phyloP scores from a whole-genome alignment of 1,284 basidiomycete species.

The Phaffia rhodozyma region DNA sequence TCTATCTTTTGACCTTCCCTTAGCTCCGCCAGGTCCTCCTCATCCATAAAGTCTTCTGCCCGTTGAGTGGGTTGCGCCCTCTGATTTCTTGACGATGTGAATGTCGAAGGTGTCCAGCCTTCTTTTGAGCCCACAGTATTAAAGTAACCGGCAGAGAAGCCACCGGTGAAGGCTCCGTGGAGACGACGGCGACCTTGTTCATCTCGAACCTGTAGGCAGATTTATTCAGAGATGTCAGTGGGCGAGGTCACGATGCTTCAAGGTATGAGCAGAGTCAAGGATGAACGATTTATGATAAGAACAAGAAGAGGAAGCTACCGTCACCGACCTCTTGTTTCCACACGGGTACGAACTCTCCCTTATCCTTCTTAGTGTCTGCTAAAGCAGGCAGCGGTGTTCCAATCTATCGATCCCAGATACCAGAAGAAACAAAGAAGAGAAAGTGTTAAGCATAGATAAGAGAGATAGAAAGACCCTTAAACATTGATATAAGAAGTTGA shows the following conservation, averaged over 20 bases:
- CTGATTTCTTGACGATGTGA: slow-evolving; percentile 69
- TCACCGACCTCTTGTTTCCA: slow-evolving; percentile 86
- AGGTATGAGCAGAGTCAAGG: slow-evolving; percentile 3
- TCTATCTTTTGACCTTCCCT: slow-evolving; percentile 60
- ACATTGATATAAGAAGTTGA: background rate
- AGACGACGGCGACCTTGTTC: slow-evolving; percentile 84
- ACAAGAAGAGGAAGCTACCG: background rate
- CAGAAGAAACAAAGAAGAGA: slow-evolving; percentile 12
- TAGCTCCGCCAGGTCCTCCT: slow-evolving; percentile 80
- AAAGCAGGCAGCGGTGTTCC: slow-evolving; percentile 84
- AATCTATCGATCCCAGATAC: slow-evolving; percentile 44
- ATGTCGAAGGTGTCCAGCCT: slow-evolving; percentile 91
- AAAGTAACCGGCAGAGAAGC: slow-evolving; percentile 94
- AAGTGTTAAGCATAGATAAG: slow-evolving; percentile 6
- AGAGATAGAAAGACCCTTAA: slow-evolving; percentile 11
- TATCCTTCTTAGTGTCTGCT: slow-evolving; percentile 69
- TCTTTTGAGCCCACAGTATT: slow-evolving; percentile 44
- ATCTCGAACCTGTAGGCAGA: slow-evolving; percentile 57
- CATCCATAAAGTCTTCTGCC: slow-evolving; percentile 96
- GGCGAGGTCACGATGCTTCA: slow-evolving; percentile 6
- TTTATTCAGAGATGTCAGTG: background rate
- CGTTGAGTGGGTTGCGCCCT: slow-evolving; percentile 49
- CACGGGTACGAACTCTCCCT: slow-evolving; percentile 82
- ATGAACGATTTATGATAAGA: slow-evolving; percentile 9
- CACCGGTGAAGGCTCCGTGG: slow-evolving; percentile 96